Percentiles rank a stretch among this genome's conserved stretches.
These are phyloP conservation scores for Fusarium proliferatum DNA, from an alignment of 2,329 filamentous ascomycete genomes.

Conservation along the genomic window DNA sequence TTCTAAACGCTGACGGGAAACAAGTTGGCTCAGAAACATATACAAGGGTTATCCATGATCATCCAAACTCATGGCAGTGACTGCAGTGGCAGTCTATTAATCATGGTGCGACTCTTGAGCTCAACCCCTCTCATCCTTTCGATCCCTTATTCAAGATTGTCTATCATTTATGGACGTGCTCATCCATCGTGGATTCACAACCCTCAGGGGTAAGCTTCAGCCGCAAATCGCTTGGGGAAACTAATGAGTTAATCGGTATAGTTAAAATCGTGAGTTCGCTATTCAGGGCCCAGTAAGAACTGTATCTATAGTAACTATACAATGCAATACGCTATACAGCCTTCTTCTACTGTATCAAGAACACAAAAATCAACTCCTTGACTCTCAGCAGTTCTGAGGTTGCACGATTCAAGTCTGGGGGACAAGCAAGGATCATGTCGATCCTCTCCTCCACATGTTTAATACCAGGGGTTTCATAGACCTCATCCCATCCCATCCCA, in stretches of 20 bases:
- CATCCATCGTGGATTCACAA: conserved; percentile 14
- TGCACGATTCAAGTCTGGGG: not conserved
- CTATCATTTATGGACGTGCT: not conserved
- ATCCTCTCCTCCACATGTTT: conserved; percentile 29
- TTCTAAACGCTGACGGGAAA: not conserved
- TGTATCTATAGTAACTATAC: no score
- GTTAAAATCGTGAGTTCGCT: not conserved
- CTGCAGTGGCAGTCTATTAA: not conserved
- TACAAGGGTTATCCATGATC: conserved; percentile 7
- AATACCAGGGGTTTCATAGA: conserved; percentile 22
- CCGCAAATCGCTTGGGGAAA: conserved; percentile 15
- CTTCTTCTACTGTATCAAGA: not conserved
- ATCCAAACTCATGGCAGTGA: not conserved
- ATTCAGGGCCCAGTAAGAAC: no score
- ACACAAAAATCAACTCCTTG: not conserved
- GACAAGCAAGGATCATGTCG: conserved; percentile 37
- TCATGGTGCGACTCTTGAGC: conserved; percentile 31
- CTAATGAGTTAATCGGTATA: not conserved
- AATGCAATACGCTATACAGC: not conserved
- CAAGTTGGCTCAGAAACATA: conserved; percentile 1
- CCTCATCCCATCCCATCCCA: not conserved
- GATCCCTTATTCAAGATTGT: not conserved
- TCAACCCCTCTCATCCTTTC: not conserved
- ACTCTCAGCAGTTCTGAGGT: not conserved
- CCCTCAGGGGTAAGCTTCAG: conserved; percentile 25